A percentile compares a stretch with the other conserved stretches of the same genome.
phyloP scores from a whole-genome alignment of 106 monocot genomes.

The Triglochin maritima region DNA sequence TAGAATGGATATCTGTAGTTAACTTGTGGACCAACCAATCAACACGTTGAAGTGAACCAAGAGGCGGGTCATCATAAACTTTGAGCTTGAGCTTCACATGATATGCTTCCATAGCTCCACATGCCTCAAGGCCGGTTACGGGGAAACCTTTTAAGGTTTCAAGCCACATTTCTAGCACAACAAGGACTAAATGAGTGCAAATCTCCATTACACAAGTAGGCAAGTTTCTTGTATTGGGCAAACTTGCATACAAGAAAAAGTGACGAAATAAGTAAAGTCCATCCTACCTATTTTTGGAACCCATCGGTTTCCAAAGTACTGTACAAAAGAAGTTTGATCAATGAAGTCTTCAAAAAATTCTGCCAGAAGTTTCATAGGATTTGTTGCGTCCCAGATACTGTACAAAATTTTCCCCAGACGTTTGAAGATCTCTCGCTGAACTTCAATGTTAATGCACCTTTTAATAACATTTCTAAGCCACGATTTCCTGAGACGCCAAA shows the following conservation, averaged over 20 bases:
- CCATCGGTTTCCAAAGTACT: slow-evolving; percentile 87
- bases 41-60: slow-evolving; percentile 74
- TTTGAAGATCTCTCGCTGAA: slow-evolving; percentile 8
- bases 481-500: slow-evolving; percentile 84
- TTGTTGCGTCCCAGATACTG: slow-evolving; percentile 3
- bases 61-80: slow-evolving; percentile 78
- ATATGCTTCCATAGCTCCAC: slow-evolving; percentile 85
- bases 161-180: slow-evolving; percentile 86
- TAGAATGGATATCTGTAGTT: slow-evolving; percentile 92
- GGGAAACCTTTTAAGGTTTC: slow-evolving; percentile 62
- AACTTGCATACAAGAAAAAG: background rate
- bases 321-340: slow-evolving; percentile 70
- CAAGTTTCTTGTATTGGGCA: background rate
- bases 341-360: slow-evolving; percentile 50
- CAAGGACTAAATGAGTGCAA: slow-evolving; percentile 1
- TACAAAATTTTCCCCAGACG: slow-evolving; percentile 25
- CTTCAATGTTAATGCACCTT: slow-evolving; percentile 40
- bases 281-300: slow-evolving; percentile 84
- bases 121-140: slow-evolving; percentile 69
- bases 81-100: slow-evolving; percentile 84
- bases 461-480: slow-evolving; percentile 79
- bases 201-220: background rate
- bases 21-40: slow-evolving; percentile 98
- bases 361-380: background rate
- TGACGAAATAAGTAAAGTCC: background rate